These are phyloP conservation scores for Erysimum cheiri DNA, from an alignment of 441 rosid species.

Conservation along the genomic window DNA sequence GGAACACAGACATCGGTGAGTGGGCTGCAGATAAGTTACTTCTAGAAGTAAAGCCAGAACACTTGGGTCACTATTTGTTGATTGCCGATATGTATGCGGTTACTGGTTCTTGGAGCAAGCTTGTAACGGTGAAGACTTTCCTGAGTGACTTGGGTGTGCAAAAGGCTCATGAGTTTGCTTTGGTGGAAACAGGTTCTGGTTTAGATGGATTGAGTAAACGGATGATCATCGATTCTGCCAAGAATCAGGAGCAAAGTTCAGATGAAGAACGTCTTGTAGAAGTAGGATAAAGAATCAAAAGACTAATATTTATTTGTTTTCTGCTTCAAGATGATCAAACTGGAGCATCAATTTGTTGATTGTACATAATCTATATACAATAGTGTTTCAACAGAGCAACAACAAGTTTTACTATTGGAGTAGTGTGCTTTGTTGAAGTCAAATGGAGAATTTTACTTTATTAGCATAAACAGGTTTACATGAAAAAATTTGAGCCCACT, in stretches of 20 bases:
- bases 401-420: not conserved
- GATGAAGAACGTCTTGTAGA: conserved; percentile 52
- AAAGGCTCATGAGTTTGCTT: conserved; percentile 63
- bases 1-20: conserved; percentile 59
- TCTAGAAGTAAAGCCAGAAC: conserved; percentile 60
- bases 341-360: not conserved
- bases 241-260: conserved; percentile 41
- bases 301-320: not conserved
- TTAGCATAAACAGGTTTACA: not conserved
- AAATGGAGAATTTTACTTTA: not conserved
- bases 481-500: conserved; percentile 21
- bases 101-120: conserved; percentile 64
- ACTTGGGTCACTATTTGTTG: conserved; percentile 60
- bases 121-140: conserved; percentile 56
- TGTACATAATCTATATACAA: conserved; percentile 26
- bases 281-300: conserved; percentile 39
- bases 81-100: conserved; percentile 67
- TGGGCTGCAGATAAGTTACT: conserved; percentile 79
- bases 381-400: conserved; percentile 1
- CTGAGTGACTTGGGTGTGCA: conserved; percentile 61
- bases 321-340: conserved; percentile 5
- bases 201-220: conserved; percentile 55
- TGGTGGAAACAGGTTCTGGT: conserved; percentile 55
- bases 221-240: conserved; percentile 48
- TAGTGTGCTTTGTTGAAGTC: not conserved